Evolutionary conservation across 176 grass and related monocot genomes (phyloP).

Genomic region (Eragrostis curvula): DNA sequence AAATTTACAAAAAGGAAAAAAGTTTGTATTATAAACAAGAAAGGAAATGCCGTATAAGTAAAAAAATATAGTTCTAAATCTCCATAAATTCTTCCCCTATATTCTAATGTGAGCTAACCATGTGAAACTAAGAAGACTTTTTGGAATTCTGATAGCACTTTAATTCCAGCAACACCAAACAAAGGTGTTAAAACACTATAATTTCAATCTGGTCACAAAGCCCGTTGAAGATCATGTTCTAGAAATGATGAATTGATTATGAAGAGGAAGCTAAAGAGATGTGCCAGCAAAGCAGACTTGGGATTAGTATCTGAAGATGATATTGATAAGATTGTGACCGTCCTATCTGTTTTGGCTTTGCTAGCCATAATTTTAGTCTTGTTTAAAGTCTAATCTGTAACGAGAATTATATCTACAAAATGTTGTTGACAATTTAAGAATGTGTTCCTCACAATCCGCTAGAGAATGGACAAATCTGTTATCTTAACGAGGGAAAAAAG

Average conservation of each 20-base stretch:
- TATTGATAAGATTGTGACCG: not conserved
- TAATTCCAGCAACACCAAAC: not conserved
- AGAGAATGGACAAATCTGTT: no score
- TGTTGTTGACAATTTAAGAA: no score
- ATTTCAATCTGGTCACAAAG: not conserved
- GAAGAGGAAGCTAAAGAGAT: not conserved
- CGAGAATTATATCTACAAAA: no score
- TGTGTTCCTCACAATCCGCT: no score
- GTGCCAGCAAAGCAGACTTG: not conserved
- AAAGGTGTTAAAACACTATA: not conserved
- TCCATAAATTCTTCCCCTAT: not conserved
- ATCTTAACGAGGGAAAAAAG: no score
- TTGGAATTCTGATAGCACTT: not conserved
- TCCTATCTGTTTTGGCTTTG: not conserved
- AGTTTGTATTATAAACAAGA: conserved; percentile 12
- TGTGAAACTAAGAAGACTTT: not conserved
- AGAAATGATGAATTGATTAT: not conserved
- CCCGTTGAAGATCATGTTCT: not conserved
- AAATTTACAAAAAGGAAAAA: conserved; percentile 13
- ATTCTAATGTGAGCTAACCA: not conserved
- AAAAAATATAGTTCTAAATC: not conserved
- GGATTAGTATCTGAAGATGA: not conserved
- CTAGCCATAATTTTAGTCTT: not conserved
- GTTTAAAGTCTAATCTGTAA: not conserved
- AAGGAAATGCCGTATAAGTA: not conserved